Conservation (phyloP, 441 rosid species). For the Bocquillonia castaneifolia region DNA sequence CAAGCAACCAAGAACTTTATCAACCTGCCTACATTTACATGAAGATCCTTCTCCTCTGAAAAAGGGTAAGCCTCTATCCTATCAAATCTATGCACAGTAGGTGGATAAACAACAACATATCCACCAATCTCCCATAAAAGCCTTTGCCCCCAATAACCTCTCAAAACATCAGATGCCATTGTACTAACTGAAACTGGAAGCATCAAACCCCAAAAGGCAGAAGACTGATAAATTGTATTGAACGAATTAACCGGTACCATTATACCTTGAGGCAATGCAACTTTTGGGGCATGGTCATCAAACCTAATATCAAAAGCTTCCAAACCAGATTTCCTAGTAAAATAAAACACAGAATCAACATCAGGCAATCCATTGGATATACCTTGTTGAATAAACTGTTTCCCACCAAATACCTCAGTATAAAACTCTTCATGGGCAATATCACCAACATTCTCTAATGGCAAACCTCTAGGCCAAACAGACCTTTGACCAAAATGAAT, state of each 20-base stretch:
- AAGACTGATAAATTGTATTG: constrained; percentile 73
- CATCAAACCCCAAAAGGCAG: constrained; percentile 94
- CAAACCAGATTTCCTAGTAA: constrained; percentile 62
- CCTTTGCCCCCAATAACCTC: constrained; percentile 94
- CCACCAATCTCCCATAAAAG: constrained; percentile 96
- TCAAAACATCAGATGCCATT: constrained; percentile 88
- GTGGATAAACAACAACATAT: constrained; percentile 73
- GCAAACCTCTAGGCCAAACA: constrained; percentile 94
- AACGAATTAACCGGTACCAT: constrained; percentile 88
- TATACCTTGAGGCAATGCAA: constrained; percentile 81
- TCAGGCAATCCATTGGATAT: constrained; percentile 87
- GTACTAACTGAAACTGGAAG: constrained; percentile 85
- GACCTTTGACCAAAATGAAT: constrained; percentile 88
- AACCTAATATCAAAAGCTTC: constrained; percentile 78
- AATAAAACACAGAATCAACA: constrained; percentile 91
- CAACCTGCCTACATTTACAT: constrained; percentile 84
- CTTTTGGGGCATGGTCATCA: constrained; percentile 79
- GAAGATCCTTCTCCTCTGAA: constrained; percentile 93
- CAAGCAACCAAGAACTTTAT: constrained; percentile 68
- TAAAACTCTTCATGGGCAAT: constrained; percentile 74
- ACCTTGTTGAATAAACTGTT: constrained; percentile 88
- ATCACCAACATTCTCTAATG: constrained; percentile 81
- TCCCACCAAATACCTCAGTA: constrained; percentile 83
- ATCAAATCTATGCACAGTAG: constrained; percentile 74
- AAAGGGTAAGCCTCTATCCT: constrained; percentile 80